Evolutionary conservation across 768 basidiomycete genomes (phyloP).

Genomic region (Mycena venus): DNA sequence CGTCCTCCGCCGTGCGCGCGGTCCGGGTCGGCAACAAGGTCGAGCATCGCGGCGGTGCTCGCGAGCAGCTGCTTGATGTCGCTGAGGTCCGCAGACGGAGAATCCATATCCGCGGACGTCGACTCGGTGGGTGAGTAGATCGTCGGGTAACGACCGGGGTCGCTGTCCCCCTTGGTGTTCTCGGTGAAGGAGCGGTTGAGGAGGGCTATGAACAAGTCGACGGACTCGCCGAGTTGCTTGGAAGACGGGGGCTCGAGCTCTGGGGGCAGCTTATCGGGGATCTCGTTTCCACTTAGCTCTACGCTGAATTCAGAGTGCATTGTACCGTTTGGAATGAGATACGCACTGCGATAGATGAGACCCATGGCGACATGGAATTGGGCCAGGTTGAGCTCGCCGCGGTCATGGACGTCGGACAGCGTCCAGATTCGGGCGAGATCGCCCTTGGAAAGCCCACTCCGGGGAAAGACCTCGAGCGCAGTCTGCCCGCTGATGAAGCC

Average conservation of each 20-base stretch:
- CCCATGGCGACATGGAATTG: slow-evolving; percentile 99
- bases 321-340: slow-evolving; percentile 7
- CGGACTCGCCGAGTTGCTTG: slow-evolving; percentile 89
- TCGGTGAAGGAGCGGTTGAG: slow-evolving; percentile 83
- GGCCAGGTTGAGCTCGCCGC: slow-evolving; percentile 93
- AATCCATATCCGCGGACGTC: slow-evolving; percentile 73
- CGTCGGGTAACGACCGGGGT: slow-evolving; percentile 85
- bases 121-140: slow-evolving; percentile 88
- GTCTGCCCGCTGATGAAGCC: slow-evolving; percentile 91
- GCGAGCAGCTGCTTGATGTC: slow-evolving; percentile 89
- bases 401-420: slow-evolving; percentile 92
- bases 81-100: slow-evolving; percentile 74
- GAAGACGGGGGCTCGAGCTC: slow-evolving; percentile 95
- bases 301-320: slow-evolving; percentile 3
- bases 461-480: slow-evolving; percentile 94
- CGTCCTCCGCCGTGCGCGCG: slow-evolving; percentile 83
- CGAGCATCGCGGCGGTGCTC: slow-evolving; percentile 85
- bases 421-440: slow-evolving; percentile 96
- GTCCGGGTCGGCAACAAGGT: slow-evolving; percentile 76
- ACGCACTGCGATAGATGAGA: slow-evolving; percentile 94
- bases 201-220: slow-evolving; percentile 89
- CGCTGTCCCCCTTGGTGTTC: slow-evolving; percentile 59
- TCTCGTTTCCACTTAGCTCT: slow-evolving; percentile 93
- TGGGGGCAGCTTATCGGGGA: slow-evolving; percentile 88
- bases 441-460: slow-evolving; percentile 89